Evolutionary conservation across 495 filamentous ascomycete genomes (phyloP).

Genomic region (Paragyromitra xinjiangensis): DNA sequence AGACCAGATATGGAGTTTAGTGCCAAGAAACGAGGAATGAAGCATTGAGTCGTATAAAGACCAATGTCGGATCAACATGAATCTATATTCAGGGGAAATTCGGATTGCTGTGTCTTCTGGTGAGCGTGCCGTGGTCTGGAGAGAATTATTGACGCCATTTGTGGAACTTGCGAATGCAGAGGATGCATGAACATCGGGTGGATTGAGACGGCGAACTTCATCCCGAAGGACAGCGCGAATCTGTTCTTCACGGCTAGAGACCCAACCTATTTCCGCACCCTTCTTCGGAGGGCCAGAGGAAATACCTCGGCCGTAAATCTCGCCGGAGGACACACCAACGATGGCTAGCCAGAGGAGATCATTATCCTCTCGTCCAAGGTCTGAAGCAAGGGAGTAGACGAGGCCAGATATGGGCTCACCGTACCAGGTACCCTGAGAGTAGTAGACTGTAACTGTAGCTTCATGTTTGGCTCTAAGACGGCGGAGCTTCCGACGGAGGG

Average conservation of each 20-base stretch:
- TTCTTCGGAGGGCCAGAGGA: conserved; percentile 57
- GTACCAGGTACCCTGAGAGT: conserved; percentile 85
- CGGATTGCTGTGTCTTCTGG: conserved; percentile 93
- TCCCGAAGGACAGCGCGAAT: conserved; percentile 87
- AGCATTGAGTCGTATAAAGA: conserved; percentile 98
- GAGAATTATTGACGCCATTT: conserved; percentile 63
- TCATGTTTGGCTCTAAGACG: conserved; percentile 80
- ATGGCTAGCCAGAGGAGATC: conserved; percentile 94
- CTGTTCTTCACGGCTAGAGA: conserved; percentile 77
- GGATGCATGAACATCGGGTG: conserved; percentile 67
- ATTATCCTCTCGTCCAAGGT: conserved; percentile 95
- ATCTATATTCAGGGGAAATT: conserved; percentile 90
- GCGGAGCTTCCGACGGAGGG: conserved; percentile 75
- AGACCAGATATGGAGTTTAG: conserved; percentile 91
- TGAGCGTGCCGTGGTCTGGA: conserved; percentile 85
- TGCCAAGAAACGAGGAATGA: conserved; percentile 94
- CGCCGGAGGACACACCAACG: conserved; percentile 88
- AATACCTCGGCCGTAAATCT: conserved; percentile 79
- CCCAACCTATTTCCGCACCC: conserved; percentile 76
- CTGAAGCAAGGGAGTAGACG: conserved; percentile 91
- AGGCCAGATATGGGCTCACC: conserved; percentile 94
- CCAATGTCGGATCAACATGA: conserved; percentile 94
- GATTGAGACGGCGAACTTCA: conserved; percentile 93
- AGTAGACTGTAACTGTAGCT: conserved; percentile 76
- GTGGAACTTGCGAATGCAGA: conserved; percentile 64